Evolutionary conservation across 768 basidiomycete genomes (phyloP).

Genomic region (Trametes maxima): DNA sequence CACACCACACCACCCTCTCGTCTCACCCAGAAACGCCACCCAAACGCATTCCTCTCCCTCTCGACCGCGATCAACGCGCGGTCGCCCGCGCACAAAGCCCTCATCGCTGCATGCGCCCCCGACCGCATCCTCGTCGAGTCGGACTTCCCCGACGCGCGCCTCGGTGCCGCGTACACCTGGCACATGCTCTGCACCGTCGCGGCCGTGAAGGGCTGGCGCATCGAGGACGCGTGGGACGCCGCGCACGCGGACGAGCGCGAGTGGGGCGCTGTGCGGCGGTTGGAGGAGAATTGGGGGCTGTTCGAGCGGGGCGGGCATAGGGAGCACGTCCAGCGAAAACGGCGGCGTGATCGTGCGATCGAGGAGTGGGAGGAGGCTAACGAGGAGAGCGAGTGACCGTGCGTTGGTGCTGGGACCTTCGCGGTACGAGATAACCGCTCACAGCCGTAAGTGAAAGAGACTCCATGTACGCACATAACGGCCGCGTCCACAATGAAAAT

Average conservation of each 20-base stretch:
- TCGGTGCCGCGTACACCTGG: slow-evolving; percentile 67
- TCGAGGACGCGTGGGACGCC: slow-evolving; percentile 62
- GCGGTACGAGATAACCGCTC: not conserved
- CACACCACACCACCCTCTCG: not conserved
- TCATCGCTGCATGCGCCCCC: slow-evolving; percentile 66
- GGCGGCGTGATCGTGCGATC: slow-evolving; percentile 15
- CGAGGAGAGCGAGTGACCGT: slow-evolving; percentile 9
- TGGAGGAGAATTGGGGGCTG: slow-evolving; percentile 71
- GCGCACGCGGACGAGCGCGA: slow-evolving; percentile 34
- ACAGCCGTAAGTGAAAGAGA: not conserved
- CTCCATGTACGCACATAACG: not conserved
- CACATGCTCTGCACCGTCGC: slow-evolving; percentile 75
- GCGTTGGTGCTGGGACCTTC: not conserved
- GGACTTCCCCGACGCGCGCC: slow-evolving; percentile 72
- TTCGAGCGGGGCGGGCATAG: slow-evolving; percentile 57
- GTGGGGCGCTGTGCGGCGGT: slow-evolving; percentile 67
- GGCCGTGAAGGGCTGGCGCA: slow-evolving; percentile 71
- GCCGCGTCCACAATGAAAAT: slow-evolving; percentile 5
- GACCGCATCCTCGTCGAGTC: slow-evolving; percentile 83
- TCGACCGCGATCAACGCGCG: slow-evolving; percentile 85
- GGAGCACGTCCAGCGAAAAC: slow-evolving; percentile 15
- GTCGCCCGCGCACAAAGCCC: slow-evolving; percentile 58
- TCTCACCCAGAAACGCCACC: slow-evolving; percentile 57
- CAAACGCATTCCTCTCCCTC: slow-evolving; percentile 84
- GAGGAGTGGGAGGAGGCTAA: slow-evolving; percentile 25